Percentiles rank a stretch among this genome's conserved stretches.
Conservation (phyloP, 106 monocot species). For the Chionographis japonica region DNA sequence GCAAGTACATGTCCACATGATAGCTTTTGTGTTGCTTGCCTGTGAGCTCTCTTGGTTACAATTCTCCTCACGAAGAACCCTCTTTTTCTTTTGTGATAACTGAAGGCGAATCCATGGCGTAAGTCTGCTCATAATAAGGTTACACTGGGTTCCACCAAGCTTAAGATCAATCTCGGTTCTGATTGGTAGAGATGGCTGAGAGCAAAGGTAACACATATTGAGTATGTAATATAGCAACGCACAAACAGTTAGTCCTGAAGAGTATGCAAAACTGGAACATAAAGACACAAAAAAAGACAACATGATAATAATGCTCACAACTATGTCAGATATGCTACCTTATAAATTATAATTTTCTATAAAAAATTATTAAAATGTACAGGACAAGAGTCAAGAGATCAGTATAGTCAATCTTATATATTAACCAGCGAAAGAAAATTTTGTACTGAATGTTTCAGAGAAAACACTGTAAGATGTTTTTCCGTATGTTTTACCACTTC, state of each 20-base stretch:
- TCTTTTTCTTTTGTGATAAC: constrained; percentile 53
- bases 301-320: not conserved
- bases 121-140: constrained; percentile 61
- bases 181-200: constrained; percentile 55
- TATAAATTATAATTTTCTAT: too few species aligned
- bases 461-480: too few species aligned
- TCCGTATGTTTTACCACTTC: too few species aligned
- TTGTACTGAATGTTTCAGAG: too few species aligned
- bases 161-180: constrained; percentile 84
- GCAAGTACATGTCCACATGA: constrained; percentile 77
- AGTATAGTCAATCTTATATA: too few species aligned
- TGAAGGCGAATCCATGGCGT: constrained; percentile 57
- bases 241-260: not conserved
- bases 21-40: constrained; percentile 27
- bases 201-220: constrained; percentile 14
- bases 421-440: too few species aligned
- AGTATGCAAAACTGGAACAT: not conserved
- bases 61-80: constrained; percentile 38
- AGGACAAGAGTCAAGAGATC: too few species aligned
- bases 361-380: too few species aligned
- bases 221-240: not conserved
- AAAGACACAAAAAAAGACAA: not conserved
- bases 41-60: constrained; percentile 20
- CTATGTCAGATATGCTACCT: too few species aligned
- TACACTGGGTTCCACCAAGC: constrained; percentile 85